A percentile compares a stretch with the other conserved stretches of the same genome.
phyloP scores from a whole-genome alignment of 2,329 filamentous ascomycete genomes.

The Thielaviopsis populi region DNA sequence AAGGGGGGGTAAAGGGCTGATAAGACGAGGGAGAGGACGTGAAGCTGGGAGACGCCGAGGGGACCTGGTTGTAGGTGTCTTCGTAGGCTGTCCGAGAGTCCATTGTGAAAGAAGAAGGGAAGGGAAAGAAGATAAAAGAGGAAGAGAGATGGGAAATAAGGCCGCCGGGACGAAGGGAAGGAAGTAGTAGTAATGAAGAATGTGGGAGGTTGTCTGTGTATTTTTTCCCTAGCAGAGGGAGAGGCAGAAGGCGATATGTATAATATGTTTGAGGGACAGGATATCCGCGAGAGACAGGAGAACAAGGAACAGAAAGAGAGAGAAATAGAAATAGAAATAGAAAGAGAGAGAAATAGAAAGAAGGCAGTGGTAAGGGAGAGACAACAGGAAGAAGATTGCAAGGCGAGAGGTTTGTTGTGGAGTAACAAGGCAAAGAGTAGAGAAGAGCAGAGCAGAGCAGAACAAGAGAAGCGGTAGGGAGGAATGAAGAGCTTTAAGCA shows the following conservation, averaged over 20 bases:
- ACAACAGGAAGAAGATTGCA: not conserved
- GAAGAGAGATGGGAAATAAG: not conserved
- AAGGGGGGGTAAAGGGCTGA: conserved; percentile 32
- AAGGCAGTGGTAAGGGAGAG: not conserved
- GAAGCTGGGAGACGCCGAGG: conserved; percentile 26
- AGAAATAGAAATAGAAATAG: not conserved
- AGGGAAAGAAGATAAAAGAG: conserved; percentile 13
- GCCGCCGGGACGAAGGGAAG: conserved; percentile 3
- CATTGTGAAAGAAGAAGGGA: conserved; percentile 25
- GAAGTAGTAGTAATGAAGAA: conserved; percentile 9
- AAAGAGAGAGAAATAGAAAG: conserved; percentile 2
- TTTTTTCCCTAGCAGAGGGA: conserved; percentile 8
- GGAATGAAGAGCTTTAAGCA: conserved; percentile 4
- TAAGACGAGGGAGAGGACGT: conserved; percentile 28
- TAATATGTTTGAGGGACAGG: conserved; percentile 4
- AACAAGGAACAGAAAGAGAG: not conserved
- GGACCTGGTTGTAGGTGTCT: conserved; percentile 24
- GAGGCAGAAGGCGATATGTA: conserved; percentile 5
- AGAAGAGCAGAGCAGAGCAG: not conserved
- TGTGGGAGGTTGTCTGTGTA: conserved; percentile 3
- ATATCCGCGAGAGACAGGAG: not conserved
- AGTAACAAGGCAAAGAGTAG: not conserved
- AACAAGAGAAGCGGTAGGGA: conserved; percentile 1
- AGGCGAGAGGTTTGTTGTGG: not conserved
- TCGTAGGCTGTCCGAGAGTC: conserved; percentile 29